A percentile compares a stretch with the other conserved stretches of the same genome.
Evolutionary conservation across 495 filamentous ascomycete genomes (phyloP).

Genomic region (Aspergillus nidulans): DNA sequence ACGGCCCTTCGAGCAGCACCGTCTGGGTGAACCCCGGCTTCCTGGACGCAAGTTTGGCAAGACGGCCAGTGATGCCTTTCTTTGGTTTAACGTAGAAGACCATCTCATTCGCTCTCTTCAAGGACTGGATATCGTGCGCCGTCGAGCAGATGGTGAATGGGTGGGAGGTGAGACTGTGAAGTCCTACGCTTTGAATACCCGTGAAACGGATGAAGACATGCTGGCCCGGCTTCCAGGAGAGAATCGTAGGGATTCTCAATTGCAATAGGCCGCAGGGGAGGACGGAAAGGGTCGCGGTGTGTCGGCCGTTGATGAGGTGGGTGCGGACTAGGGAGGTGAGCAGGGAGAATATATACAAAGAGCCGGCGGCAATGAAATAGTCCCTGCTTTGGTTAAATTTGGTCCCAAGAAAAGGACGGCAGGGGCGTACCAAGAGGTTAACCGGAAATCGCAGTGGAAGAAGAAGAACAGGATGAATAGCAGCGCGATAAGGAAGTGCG

Average conservation of each 20-base stretch:
- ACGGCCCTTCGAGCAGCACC: slow-evolving; percentile 48
- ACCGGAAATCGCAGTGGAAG: slow-evolving; percentile 53
- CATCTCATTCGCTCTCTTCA: slow-evolving; percentile 27
- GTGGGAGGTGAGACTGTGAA: slow-evolving; percentile 41
- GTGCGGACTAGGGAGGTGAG: slow-evolving; percentile 41
- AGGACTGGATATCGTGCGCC: slow-evolving; percentile 16
- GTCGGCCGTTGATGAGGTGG: slow-evolving; percentile 41
- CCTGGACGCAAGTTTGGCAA: slow-evolving; percentile 29
- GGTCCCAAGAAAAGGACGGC: background rate
- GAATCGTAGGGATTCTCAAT: slow-evolving; percentile 41
- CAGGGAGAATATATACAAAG: slow-evolving; percentile 44
- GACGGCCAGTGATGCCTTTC: slow-evolving; percentile 38
- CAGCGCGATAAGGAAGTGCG: slow-evolving; percentile 48
- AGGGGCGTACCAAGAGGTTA: slow-evolving; percentile 47
- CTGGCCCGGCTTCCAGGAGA: slow-evolving; percentile 45
- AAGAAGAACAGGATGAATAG: slow-evolving; percentile 55
- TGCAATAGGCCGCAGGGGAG: slow-evolving; percentile 39
- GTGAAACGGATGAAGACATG: slow-evolving; percentile 44
- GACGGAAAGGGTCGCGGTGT: slow-evolving; percentile 40
- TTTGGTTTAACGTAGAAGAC: slow-evolving; percentile 42
- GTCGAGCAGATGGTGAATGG: slow-evolving; percentile 51
- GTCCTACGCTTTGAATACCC: slow-evolving; percentile 31
- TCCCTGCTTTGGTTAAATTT: slow-evolving; percentile 33
- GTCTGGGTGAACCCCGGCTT: slow-evolving; percentile 23
- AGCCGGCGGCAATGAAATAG: slow-evolving; percentile 55